phyloP scores from a whole-genome alignment of 148 eudicot species.

The Rhododendron molle region DNA sequence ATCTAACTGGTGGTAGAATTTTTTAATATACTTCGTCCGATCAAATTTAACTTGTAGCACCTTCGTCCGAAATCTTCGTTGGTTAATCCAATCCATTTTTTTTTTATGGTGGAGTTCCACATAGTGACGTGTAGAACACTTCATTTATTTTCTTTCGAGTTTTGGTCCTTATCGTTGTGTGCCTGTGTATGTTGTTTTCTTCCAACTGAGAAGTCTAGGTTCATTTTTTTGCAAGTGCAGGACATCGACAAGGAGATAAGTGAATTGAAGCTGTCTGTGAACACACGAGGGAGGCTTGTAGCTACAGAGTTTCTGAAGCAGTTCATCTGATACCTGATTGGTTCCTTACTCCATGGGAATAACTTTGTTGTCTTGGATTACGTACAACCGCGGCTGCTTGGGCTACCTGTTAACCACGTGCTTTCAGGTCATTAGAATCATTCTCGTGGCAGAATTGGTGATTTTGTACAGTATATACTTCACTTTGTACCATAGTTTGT shows the following conservation, averaged over 20 bases:
- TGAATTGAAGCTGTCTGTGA: conserved; percentile 84
- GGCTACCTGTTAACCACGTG: not conserved
- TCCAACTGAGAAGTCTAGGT: not conserved
- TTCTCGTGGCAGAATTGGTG: not conserved
- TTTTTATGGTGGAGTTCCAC: not conserved
- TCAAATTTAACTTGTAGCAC: not conserved
- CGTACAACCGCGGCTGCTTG: not conserved
- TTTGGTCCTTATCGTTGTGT: not conserved
- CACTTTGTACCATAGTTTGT: not conserved
- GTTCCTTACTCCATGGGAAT: not conserved
- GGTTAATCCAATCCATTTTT: not conserved
- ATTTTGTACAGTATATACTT: not conserved
- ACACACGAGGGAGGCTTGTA: conserved; percentile 92
- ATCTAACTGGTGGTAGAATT: not conserved
- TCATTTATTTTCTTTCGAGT: not conserved
- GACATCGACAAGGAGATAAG: conserved; percentile 95
- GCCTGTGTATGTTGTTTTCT: not conserved
- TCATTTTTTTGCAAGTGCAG: conserved; percentile 33
- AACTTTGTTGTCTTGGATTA: not conserved
- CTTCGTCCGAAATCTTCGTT: not conserved
- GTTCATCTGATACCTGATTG: conserved; percentile 41
- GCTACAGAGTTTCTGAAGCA: conserved; percentile 97
- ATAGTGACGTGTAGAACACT: too few species aligned
- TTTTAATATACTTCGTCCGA: not conserved
- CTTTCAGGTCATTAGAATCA: not conserved